Evolutionary conservation across 2,329 filamentous ascomycete species (phyloP), one percentile per base, ranked within the genome.

Genomic region (Colletotrichum acutatum): DNA sequence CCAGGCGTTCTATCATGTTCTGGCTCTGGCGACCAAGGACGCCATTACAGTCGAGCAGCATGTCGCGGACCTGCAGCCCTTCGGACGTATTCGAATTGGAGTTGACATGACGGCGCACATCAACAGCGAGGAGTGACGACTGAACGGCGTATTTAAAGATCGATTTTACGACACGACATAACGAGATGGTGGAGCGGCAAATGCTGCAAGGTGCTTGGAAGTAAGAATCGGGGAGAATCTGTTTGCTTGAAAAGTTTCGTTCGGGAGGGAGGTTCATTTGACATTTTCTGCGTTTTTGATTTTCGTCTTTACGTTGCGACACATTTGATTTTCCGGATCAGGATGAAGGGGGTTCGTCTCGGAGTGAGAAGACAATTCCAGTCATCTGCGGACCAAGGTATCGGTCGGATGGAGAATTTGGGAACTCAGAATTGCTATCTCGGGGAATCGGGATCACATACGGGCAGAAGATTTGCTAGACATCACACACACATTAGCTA

Each of bases 1-100:
- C 2, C 93, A 95, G 80, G 94, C 91, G 0, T 92, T 94, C 79
- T 90, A 93, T 83, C 93, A 97, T 79, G 86, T 94, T 2, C 87
- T 97, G 16, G 86, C 88, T 12, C 86, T 97, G 56, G 91, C 90
- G 6, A 94, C 90, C 2, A 94, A 91, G 81, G 87, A 87, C 2
- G 80, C 89, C 68, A 83, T 96, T 57, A 79, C 83, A 22, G 90
- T 95, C 5, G 82, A 88, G 74, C 95, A 97, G 81, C 83, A 87
- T 3, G 81, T 81, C 32, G 78, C 80, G 28, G 75, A 77, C 6
- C 69, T 81, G 37, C 66, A 80, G 63, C 81, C 85, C 2, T 89
- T 88, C 76, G 88, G 87, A 0, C 76, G 76, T 0, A 88, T 90
- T 72, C 83, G 80, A 64, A 76, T 89, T 30, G 87, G 87, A 16